Evolutionary conservation across 495 filamentous ascomycete genomes (phyloP), one percentile per base, ranked within the genome.

Genomic region (Penicillium arizonense): DNA sequence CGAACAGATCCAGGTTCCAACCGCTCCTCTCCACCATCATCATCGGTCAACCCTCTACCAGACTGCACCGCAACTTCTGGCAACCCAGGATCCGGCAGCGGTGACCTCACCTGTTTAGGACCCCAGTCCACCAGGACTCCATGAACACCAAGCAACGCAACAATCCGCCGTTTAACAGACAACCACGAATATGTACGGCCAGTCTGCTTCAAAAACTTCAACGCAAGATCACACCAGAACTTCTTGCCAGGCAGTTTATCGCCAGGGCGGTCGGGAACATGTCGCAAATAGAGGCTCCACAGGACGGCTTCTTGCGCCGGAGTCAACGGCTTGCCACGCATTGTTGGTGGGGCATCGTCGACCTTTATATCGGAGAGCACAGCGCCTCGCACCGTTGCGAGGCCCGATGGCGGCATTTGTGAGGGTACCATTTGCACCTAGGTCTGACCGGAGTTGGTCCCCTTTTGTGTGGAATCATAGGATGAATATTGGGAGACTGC

Each of bases 271-370:
- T n/a, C 35, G 28, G 20, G 39, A 11, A 33, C 7, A 42, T 35
- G 13, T 10, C 33, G 38, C 21, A 42, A 20, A 35, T 43, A 50
- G 13, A 50, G 39, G 1, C 11, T 21, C 4, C 10, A 23, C 28
- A 50, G 18, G 14, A 50, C 30, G n/a, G 13, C 8, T 32, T 42
- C 38, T 50, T 50, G 48, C 13, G 38, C 30, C 14, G 34, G 28
- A 11, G 48, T 50, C 4, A 50, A 32, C 13, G 26, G 24, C 48
- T 43, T 50, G 20, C 48, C 48, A 11, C 48, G 48, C 21, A 28
- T 39, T 43, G 37, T 34, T 20, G 16, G 23, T 1, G 18, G 38
- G 2, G 28, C 16, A 20, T 33, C 28, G 30, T 24, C 30, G 37
- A 43, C 9, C 6, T 14, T 30, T 11, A 50, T 43, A 20, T 50